phyloP scores from a whole-genome alignment of 2,329 filamentous ascomycete genomes.

The Penicillium olsonii region DNA sequence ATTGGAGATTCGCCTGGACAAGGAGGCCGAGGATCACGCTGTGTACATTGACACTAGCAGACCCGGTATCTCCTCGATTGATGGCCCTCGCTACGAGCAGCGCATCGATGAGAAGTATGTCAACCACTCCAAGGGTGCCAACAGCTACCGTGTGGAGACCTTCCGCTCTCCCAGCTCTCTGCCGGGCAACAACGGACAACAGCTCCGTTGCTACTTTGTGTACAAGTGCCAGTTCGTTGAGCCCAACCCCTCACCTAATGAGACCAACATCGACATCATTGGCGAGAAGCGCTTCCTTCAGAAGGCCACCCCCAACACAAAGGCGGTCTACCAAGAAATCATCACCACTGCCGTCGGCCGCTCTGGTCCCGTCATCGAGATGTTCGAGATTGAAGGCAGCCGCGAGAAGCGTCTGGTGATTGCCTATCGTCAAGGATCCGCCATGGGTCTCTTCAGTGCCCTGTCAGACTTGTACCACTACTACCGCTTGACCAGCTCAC shows the following conservation, averaged over 20 bases:
- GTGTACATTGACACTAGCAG: constrained; percentile 98
- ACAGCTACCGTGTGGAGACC: constrained; percentile 90
- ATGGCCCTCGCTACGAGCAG: constrained; percentile 89
- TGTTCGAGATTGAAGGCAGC: constrained; percentile 90
- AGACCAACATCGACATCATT: constrained; percentile 88
- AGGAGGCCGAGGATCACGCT: constrained; percentile 91
- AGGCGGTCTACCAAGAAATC: constrained; percentile 91
- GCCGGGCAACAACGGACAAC: constrained; percentile 72
- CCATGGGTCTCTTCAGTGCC: constrained; percentile 90
- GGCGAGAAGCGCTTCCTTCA: constrained; percentile 91
- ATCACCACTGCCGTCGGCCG: constrained; percentile 81
- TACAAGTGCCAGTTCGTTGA: constrained; percentile 93
- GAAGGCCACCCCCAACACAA: constrained; percentile 95
- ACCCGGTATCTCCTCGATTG: constrained; percentile 73
- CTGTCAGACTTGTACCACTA: constrained; percentile 97
- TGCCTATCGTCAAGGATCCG: constrained; percentile 90
- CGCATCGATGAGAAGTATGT: constrained; percentile 95
- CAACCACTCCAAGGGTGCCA: constrained; percentile 70
- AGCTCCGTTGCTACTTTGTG: constrained; percentile 96
- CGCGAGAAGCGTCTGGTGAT: constrained; percentile 92
- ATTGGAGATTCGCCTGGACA: constrained; percentile 91
- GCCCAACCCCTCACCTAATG: constrained; percentile 68
- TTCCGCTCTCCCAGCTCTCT: constrained; percentile 88
- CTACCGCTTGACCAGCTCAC: constrained; percentile 92
- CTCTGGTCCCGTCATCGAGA: constrained; percentile 93